These are phyloP conservation scores for Grigorovia transvaalensis DNA, from an alignment of 805 yeast species.

Conservation along the genomic window DNA sequence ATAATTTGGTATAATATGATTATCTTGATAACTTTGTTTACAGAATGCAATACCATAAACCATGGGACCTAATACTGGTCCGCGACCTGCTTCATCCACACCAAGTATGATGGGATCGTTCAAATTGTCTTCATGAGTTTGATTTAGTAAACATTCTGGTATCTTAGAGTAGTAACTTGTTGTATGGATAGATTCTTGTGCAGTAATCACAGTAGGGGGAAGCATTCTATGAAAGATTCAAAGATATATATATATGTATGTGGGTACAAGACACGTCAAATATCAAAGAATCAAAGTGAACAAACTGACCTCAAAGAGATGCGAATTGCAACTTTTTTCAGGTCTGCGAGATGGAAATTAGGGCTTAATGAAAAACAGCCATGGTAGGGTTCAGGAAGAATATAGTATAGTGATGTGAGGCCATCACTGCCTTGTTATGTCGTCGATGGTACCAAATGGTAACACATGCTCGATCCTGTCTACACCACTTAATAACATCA, in stretches of 20 bases:
- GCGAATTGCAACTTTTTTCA: no score
- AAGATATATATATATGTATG: no score
- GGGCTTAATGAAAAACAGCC: no score
- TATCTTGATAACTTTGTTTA: conserved; percentile 38
- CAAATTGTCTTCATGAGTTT: conserved; percentile 11
- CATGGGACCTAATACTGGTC: conserved; percentile 97
- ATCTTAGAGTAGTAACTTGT: conserved; percentile 41
- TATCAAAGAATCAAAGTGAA: neutral
- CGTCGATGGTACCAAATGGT: conserved; percentile 63
- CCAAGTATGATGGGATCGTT: conserved; percentile 48
- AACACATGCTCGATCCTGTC: conserved; percentile 66
- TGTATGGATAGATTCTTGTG: conserved; percentile 26
- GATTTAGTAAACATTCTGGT: conserved; percentile 28
- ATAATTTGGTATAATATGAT: conserved; percentile 40
- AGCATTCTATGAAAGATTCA: neutral
- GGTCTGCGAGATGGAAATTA: no score
- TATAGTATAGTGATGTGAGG: neutral
- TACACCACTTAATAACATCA: conserved; percentile 62
- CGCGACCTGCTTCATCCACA: conserved; percentile 98
- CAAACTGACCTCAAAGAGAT: no score
- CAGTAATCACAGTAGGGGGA: conserved; percentile 24
- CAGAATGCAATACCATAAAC: conserved; percentile 88
- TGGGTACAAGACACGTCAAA: neutral
- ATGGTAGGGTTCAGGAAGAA: neutral
- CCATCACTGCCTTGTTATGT: conserved; percentile 35